Evolutionary conservation across 257 asterid species (phyloP), one percentile per base, ranked within the genome.

Genomic region (Solanum stenotomum): DNA sequence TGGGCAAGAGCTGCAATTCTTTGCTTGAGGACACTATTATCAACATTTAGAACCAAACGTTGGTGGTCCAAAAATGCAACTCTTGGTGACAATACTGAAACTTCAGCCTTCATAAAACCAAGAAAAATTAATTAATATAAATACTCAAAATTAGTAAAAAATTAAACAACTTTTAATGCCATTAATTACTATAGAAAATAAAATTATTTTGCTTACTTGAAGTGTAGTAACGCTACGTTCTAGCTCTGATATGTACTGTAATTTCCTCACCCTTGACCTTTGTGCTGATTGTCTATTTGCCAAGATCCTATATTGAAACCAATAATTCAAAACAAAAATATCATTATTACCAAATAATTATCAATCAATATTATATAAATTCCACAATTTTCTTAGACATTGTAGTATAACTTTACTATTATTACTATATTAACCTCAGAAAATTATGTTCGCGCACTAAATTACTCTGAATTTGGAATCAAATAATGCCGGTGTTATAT

Each of bases 281-380:
- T 96, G 99, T 6, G 99, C 99, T 34, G 99, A 96, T 92, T 95
- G 99, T 91, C 99, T 91, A 83, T 96, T 96, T 11, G 99, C 99
- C 96, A 96, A 91, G 71, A 96, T 95, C 91, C 99, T 96, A 90
- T 31, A 16, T 44, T 3, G 0, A 34, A 34, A 40, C 27, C 13
- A 31, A 34, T 3, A n/a, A 49, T 7, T n/a, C 35, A 25, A 15
- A 42, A 81, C 4, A 25, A 20, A 6, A 37, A 88, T 49, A 15
- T 15, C 1, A 33, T 71, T 35, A 61, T 72, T 16, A 37, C 22
- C 61, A 25, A 76, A 8, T 42, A 84, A 84, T 38, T 65, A 23
- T 37, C 40, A 68, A 68, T 38, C 1, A 68, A 8, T 2, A 25
- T 52, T 42, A 52, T 0, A 16, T 52, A 16, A 52, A 16, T 52